Percentiles rank a stretch among this genome's conserved stretches.
These are phyloP conservation scores for Inonotus hispidus DNA, from an alignment of 1,284 basidiomycete species.

Conservation along the genomic window DNA sequence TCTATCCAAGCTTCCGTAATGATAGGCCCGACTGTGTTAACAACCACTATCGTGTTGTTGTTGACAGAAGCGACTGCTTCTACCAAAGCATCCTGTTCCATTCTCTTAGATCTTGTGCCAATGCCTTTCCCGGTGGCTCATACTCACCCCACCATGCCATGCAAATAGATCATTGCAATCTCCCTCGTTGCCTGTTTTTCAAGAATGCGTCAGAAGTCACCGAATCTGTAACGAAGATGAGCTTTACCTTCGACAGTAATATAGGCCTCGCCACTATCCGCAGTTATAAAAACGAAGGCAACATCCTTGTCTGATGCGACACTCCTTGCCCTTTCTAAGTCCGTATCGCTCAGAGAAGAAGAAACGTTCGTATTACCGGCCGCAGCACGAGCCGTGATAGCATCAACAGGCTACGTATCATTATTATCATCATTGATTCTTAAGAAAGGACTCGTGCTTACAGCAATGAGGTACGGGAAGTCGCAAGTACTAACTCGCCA, in stretches of 20 bases:
- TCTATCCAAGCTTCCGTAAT: slow-evolving; percentile 65
- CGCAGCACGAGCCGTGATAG: slow-evolving; percentile 38
- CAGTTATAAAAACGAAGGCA: slow-evolving; percentile 62
- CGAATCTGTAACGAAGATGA: not conserved
- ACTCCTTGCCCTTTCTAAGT: slow-evolving; percentile 39
- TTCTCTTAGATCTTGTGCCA: slow-evolving; percentile 21
- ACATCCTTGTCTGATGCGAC: slow-evolving; percentile 50
- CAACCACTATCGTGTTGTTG: slow-evolving; percentile 68
- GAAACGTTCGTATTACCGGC: slow-evolving; percentile 40
- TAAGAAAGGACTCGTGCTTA: slow-evolving; percentile 11
- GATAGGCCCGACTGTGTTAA: slow-evolving; percentile 70
- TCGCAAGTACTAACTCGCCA: slow-evolving; percentile 24
- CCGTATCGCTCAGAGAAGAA: slow-evolving; percentile 53
- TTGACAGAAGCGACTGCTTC: slow-evolving; percentile 45
- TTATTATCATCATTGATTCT: not conserved
- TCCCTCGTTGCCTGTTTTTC: slow-evolving; percentile 42
- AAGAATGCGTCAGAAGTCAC: not conserved
- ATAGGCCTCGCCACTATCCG: slow-evolving; percentile 43
- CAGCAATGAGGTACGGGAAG: slow-evolving; percentile 30
- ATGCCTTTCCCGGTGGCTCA: slow-evolving; percentile 22
- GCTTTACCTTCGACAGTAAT: slow-evolving; percentile 44
- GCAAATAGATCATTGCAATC: slow-evolving; percentile 72
- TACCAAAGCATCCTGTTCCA: slow-evolving; percentile 47
- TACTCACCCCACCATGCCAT: slow-evolving; percentile 50
- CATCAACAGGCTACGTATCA: slow-evolving; percentile 39